Conservation (phyloP, 2,329 filamentous ascomycete species). For the Metarhizium robertsii region DNA sequence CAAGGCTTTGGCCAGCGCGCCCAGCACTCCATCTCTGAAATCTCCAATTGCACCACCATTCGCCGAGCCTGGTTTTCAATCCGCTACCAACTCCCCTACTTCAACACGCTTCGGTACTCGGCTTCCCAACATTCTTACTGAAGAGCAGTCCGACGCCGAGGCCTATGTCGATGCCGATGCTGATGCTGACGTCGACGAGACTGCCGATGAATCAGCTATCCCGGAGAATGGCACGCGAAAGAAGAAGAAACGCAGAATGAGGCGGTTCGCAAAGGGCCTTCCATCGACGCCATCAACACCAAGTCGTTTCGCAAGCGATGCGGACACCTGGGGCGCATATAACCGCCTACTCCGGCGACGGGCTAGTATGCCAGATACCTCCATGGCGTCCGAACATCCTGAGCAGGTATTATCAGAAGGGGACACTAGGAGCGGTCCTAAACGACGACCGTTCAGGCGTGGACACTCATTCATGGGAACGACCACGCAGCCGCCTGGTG, state of each 20-base stretch:
- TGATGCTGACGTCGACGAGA: conserved; percentile 40
- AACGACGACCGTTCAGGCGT: conserved; percentile 41
- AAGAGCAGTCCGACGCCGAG: conserved; percentile 38
- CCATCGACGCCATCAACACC: conserved; percentile 60
- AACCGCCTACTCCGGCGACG: conserved; percentile 50
- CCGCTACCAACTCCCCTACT: conserved; percentile 39
- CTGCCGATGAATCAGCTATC: conserved; percentile 63
- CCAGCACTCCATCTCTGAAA: conserved; percentile 37
- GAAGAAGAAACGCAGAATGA: conserved; percentile 54
- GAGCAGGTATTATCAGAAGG: conserved; percentile 65
- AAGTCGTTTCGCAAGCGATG: conserved; percentile 32
- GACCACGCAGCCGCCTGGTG: conserved; percentile 29
- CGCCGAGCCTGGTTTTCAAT: conserved; percentile 27
- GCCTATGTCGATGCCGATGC: conserved; percentile 31
- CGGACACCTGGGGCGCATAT: conserved; percentile 30
- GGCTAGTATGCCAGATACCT: conserved; percentile 54
- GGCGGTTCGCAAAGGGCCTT: conserved; percentile 42
- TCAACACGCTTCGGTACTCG: conserved; percentile 33
- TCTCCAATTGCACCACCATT: conserved; percentile 20
- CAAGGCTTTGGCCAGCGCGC: conserved; percentile 57
- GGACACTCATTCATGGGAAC: conserved; percentile 50
- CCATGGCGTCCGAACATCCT: conserved; percentile 28
- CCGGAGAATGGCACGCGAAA: conserved; percentile 29
- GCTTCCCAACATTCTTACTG: conserved; percentile 44
- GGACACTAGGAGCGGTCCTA: conserved; percentile 55